These are phyloP conservation scores for Metschnikowia proteae DNA, from an alignment of 805 yeast species.

Conservation along the genomic window DNA sequence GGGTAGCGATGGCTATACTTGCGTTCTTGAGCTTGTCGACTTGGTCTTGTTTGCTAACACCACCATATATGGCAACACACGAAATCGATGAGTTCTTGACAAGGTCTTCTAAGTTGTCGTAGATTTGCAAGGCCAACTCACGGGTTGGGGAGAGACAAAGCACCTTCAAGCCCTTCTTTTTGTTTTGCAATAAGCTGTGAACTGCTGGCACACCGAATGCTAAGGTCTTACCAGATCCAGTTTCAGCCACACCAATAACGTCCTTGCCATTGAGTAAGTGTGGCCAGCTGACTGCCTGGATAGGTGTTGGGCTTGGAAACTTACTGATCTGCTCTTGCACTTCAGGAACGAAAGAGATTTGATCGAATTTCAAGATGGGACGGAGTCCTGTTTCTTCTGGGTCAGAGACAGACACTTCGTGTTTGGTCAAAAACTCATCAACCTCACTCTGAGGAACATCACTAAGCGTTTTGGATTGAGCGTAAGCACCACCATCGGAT, in stretches of 20 bases:
- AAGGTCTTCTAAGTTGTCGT: slow-evolving; percentile 71
- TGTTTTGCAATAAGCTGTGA: slow-evolving; percentile 52
- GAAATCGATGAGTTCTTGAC: slow-evolving; percentile 58
- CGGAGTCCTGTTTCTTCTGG: slow-evolving; percentile 48
- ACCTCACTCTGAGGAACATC: slow-evolving; percentile 51
- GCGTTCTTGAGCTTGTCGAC: slow-evolving; percentile 61
- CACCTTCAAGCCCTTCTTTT: slow-evolving; percentile 58
- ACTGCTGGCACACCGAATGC: slow-evolving; percentile 98
- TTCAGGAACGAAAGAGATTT: slow-evolving; percentile 49
- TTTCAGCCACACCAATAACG: slow-evolving; percentile 96
- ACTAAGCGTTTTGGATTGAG: slow-evolving; percentile 38
- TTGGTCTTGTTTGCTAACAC: slow-evolving; percentile 94
- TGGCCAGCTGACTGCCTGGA: slow-evolving; percentile 95
- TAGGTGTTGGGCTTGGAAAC: slow-evolving; percentile 92
- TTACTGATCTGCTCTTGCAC: slow-evolving; percentile 60
- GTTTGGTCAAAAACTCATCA: slow-evolving; percentile 58
- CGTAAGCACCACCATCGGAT: slow-evolving; percentile 22
- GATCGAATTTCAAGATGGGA: slow-evolving; percentile 68
- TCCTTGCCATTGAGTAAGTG: slow-evolving; percentile 72
- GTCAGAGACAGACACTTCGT: slow-evolving; percentile 80
- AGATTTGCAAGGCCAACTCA: slow-evolving; percentile 92
- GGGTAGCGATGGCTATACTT: slow-evolving; percentile 90
- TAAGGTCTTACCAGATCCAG: slow-evolving; percentile 96
- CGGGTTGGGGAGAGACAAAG: slow-evolving; percentile 94
- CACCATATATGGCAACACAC: slow-evolving; percentile 91